Evolutionary conservation across 2,329 filamentous ascomycete species (phyloP), one percentile per base, ranked within the genome.

Genomic region (Aureobasidium sp.): DNA sequence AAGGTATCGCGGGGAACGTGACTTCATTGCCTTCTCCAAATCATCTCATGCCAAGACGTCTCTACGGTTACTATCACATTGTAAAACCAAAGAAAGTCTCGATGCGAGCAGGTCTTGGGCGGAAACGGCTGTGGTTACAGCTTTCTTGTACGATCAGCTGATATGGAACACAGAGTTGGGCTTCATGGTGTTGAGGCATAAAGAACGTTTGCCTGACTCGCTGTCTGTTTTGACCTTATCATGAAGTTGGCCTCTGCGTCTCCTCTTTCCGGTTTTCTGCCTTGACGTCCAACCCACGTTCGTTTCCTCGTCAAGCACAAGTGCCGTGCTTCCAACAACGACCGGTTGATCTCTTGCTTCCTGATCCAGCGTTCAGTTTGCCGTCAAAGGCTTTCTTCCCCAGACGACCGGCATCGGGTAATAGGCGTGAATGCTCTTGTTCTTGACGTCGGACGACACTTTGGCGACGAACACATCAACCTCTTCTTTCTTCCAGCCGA

Each of bases 401-500:
- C 64, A 72, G 3, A 66, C 64, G 43, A 74, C 71, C 35, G 71
- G 71, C 72, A 73, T 73, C 2, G 70, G 71, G 37, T 72, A 73
- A 57, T 74, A 73, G 8, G 70, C 70, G 64, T 73, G 71, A 5
- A 74, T 72, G 55, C 66, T 66, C 57, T 63, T 67, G 60, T 73
- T 67, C 58, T 66, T 69, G 57, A 74, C 65, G 58, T 73, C 72
- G 19, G 64, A 63, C 31, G 67, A 64, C 9, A 71, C 67, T 62
- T 67, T 68, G 27, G 71, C 71, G 11, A 73, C 69, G 43, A 79
- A 70, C 3, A 77, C 68, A 57, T 78, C 73, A 3, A 78, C 74
- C 64, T 78, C 75, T 33, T 75, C 71, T 27, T 73, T 68, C 47
- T 65, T 71, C 76, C 75, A 78, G 8, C 73, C 73, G 21, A 78